phyloP scores from a whole-genome alignment of 2,329 filamentous ascomycete genomes.

The Aspergillus fumigatiaffinis region DNA sequence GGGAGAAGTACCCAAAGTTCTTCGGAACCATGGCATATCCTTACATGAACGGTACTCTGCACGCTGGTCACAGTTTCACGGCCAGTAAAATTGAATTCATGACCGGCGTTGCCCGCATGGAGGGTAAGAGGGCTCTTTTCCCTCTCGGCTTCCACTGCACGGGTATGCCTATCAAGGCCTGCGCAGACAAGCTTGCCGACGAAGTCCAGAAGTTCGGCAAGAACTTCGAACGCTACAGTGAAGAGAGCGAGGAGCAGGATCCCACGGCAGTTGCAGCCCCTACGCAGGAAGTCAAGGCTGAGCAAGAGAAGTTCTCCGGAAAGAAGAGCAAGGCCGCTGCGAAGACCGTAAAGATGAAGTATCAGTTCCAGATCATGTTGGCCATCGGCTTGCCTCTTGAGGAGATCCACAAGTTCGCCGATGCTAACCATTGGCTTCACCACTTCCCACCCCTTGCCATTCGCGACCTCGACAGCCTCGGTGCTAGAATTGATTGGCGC shows the following conservation, averaged over 20 bases:
- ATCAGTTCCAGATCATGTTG: slow-evolving; percentile 93
- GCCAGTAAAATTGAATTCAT: slow-evolving; percentile 91
- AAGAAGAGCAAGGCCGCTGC: slow-evolving; percentile 90
- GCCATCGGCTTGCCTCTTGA: slow-evolving; percentile 80
- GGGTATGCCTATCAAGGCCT: slow-evolving; percentile 97
- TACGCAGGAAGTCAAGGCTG: slow-evolving; percentile 66
- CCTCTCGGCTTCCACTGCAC: slow-evolving; percentile 95
- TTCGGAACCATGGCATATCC: slow-evolving; percentile 75
- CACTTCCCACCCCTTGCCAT: slow-evolving; percentile 79
- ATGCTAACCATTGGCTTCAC: slow-evolving; percentile 86
- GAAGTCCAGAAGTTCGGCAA: slow-evolving; percentile 87
- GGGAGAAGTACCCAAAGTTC: slow-evolving; percentile 82
- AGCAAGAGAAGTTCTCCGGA: slow-evolving; percentile 84
- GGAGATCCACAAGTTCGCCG: slow-evolving; percentile 90
- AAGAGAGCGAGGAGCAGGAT: slow-evolving; percentile 53
- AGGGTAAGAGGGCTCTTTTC: slow-evolving; percentile 81
- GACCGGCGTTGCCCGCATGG: slow-evolving; percentile 81
- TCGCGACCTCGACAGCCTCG: slow-evolving; percentile 77
- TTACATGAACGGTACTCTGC: slow-evolving; percentile 84
- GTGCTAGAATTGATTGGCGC: slow-evolving; percentile 88
- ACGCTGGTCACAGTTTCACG: slow-evolving; percentile 90
- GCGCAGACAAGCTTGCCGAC: slow-evolving; percentile 86
- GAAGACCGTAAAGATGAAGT: slow-evolving; percentile 90
- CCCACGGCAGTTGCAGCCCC: slow-evolving; percentile 54
- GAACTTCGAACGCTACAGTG: slow-evolving; percentile 74